Evolutionary conservation across 164 flowering plant species (phyloP).

Genomic region (Umbellularia californica): DNA sequence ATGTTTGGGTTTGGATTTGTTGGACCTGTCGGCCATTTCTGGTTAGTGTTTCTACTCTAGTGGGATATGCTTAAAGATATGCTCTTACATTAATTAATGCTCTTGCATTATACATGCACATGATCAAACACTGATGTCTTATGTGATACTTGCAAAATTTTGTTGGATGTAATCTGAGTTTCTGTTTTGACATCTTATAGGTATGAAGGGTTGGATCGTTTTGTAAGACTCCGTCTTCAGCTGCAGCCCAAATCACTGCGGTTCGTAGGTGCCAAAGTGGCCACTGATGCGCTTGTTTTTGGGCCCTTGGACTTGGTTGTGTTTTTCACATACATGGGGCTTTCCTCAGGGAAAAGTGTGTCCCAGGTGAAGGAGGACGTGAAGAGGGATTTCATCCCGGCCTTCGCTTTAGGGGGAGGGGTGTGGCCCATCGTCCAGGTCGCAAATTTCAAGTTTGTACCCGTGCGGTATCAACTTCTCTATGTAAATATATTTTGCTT

Average conservation of each 20-base stretch:
- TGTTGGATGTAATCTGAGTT: not conserved
- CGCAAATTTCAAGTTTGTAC: slow-evolving; percentile 73
- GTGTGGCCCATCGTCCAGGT: slow-evolving; percentile 80
- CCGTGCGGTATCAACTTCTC: slow-evolving; percentile 78
- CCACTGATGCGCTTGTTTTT: slow-evolving; percentile 64
- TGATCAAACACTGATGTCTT: not conserved
- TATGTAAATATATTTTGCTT: slow-evolving; percentile 84
- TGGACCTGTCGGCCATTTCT: slow-evolving; percentile 91
- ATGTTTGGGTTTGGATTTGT: slow-evolving; percentile 87
- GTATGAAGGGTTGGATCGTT: slow-evolving; percentile 80
- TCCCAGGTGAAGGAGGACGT: slow-evolving; percentile 78
- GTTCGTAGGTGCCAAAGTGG: slow-evolving; percentile 79
- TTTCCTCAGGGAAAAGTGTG: slow-evolving; percentile 61
- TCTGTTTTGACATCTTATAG: slow-evolving; percentile 25
- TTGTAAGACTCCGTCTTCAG: slow-evolving; percentile 41
- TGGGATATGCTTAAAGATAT: not conserved
- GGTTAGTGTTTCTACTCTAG: slow-evolving; percentile 39
- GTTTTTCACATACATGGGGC: slow-evolving; percentile 86
- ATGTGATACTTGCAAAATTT: not conserved
- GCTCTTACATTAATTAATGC: not conserved
- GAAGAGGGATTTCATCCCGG: slow-evolving; percentile 85
- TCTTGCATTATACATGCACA: not conserved
- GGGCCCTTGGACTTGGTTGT: slow-evolving; percentile 76
- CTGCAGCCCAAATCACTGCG: slow-evolving; percentile 56
- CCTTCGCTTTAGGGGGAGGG: slow-evolving; percentile 68